Conservation (phyloP, 2,329 filamentous ascomycete species). For the Pseudogymnoascus sp. region DNA sequence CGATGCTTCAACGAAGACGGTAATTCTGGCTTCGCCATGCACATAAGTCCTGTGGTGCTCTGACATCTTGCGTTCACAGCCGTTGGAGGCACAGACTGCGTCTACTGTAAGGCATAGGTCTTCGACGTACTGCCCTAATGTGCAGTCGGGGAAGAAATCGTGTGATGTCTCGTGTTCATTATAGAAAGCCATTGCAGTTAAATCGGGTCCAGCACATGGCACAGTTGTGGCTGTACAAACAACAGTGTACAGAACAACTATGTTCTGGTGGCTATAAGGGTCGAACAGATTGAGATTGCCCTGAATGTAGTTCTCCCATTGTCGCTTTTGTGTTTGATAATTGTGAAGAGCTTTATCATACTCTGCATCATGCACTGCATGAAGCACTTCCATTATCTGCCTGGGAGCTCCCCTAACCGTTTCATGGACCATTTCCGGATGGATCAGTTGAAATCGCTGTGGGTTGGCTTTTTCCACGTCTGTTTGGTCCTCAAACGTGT, state of each 20-base stretch:
- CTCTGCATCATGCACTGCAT: conserved; percentile 91
- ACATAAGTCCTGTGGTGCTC: conserved; percentile 97
- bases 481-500: conserved; percentile 45
- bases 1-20: conserved; percentile 76
- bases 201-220: conserved; percentile 80
- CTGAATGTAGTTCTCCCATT: conserved; percentile 93
- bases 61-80: conserved; percentile 79
- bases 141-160: conserved; percentile 75
- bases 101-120: conserved; percentile 72
- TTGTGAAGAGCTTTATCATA: conserved; percentile 92
- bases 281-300: conserved; percentile 86
- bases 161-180: conserved; percentile 68
- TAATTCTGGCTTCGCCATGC: conserved; percentile 88
- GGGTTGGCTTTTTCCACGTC: conserved; percentile 54
- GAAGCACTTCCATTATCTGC: conserved; percentile 86
- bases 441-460: conserved; percentile 80
- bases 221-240: conserved; percentile 92
- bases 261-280: conserved; percentile 91
- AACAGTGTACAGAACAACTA: conserved; percentile 86
- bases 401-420: conserved; percentile 70
- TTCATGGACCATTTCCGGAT: conserved; percentile 88
- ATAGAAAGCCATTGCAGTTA: conserved; percentile 89
- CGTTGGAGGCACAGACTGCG: conserved; percentile 70
- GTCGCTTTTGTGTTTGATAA: conserved; percentile 86
- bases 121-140: conserved; percentile 89